Base-by-base conservation (phyloP, 441 rosid species). In the Adansonia grandidieri region DNA sequence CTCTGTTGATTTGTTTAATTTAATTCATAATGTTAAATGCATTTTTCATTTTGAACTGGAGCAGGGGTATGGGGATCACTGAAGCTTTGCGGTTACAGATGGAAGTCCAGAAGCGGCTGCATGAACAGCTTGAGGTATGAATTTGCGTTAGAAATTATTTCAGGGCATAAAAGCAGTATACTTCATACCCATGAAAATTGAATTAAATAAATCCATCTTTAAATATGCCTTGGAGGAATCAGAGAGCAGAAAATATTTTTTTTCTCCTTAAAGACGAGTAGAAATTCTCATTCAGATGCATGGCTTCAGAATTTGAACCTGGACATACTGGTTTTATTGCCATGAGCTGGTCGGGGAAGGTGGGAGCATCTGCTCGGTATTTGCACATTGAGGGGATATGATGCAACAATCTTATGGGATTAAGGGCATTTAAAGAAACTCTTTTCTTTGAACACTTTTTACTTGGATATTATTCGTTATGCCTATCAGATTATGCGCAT, bases 31-130 rank as follows among this genome's bases (percentile, higher is more conserved):
- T 64, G 7, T 45, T 73, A 48, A 17, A 65, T 73, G 42, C 45
- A 44, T 58, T 51, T 37, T 40, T 75, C 11, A 20, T 48, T 42
- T 50, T 79, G 15, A 66, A 37, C 57, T 76, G 58, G 73, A 77
- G 65, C 90, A 92, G 98, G 54, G 92, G 98, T 75, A 86, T 90
- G 62, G 97, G 91, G 80, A 90, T 96, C 37, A 93, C 98, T 7
- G 97, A 96, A 83, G 98, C 99, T 72, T 85, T 96, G 77, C 87
- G 95, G 47, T 81, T 96, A 67, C 98, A 96, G 89, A 91, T 96
- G 97, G 99, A 96, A 86, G 98, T 93, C 53, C 98, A 96, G 88
- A 96, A 93, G 83, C 89, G 89, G 84, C 87, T 93, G 79, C 97
- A 91, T 72, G 97, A 93, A 85, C 99, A 96, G 85, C 97, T 96